Conservation (phyloP, 2,329 filamentous ascomycete genomes). For the Curvularia sp. region DNA sequence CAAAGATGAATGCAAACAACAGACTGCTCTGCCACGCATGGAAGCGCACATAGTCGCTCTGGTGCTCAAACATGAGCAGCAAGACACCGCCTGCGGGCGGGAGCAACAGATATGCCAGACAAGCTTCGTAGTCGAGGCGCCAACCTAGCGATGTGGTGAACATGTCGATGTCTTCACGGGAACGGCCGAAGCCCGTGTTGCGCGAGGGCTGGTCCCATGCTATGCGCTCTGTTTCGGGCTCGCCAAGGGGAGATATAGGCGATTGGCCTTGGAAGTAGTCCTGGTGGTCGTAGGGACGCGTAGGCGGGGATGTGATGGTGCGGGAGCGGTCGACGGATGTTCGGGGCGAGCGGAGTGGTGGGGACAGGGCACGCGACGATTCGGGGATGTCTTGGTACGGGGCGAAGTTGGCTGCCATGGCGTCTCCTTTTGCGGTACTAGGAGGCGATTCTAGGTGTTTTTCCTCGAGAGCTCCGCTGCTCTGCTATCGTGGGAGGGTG, state of each 20-base stretch:
- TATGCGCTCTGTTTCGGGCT: conserved; percentile 35
- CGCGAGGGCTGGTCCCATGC: conserved; percentile 35
- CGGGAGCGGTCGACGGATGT: conserved; percentile 45
- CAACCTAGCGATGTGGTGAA: conserved; percentile 92
- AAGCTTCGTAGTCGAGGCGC: conserved; percentile 87
- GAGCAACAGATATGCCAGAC: conserved; percentile 82
- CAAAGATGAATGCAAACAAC: conserved; percentile 74
- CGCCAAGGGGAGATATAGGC: conserved; percentile 3
- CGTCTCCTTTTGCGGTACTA: not conserved
- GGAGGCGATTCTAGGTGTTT: not conserved
- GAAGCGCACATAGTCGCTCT: conserved; percentile 97
- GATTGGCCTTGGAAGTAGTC: conserved; percentile 45
- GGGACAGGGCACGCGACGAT: conserved; percentile 77
- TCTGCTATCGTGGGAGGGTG: not conserved
- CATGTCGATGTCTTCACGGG: conserved; percentile 71
- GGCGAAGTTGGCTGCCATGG: conserved; percentile 71
- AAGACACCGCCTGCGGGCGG: conserved; percentile 87
- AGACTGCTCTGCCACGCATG: conserved; percentile 95
- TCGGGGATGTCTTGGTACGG: conserved; percentile 96
- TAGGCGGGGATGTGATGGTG: conserved; percentile 45
- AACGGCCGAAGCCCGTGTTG: conserved; percentile 33
- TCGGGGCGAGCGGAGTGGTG: conserved; percentile 55
- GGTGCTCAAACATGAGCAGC: conserved; percentile 84
- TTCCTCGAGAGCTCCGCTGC: not conserved
- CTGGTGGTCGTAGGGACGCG: conserved; percentile 48